phyloP scores from a whole-genome alignment of 345 rosid species.

The Hypericum perforatum region DNA sequence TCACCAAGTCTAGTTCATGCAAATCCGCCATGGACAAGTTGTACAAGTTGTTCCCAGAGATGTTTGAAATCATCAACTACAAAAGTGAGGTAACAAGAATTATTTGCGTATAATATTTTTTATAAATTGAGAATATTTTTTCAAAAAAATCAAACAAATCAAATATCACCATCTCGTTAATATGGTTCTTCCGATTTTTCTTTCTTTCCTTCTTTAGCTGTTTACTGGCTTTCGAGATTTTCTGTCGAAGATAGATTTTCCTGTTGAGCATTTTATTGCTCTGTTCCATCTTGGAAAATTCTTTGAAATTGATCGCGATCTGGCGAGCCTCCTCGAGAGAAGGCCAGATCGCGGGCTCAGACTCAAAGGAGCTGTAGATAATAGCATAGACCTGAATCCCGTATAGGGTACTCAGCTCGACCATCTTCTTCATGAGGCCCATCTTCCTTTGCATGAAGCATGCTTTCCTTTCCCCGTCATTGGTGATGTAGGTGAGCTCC shows the following conservation, averaged over 20 bases:
- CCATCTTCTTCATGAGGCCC: conserved; percentile 16
- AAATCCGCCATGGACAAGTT: background rate
- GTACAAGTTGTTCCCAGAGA: background rate
- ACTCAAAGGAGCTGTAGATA: conserved; percentile 3
- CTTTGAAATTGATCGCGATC: conserved; percentile 12
- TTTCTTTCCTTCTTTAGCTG: background rate
- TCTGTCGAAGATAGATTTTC: conserved; percentile 21
- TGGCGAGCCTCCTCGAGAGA: conserved; percentile 4
- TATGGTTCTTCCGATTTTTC: background rate
- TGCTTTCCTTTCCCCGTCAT: conserved; percentile 13
- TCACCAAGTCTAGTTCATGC: background rate
- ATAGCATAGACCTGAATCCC: conserved; percentile 13
- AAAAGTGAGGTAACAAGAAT: too few species aligned
- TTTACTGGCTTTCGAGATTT: conserved; percentile 20
- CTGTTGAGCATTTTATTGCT: conserved; percentile 41
- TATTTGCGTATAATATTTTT: too few species aligned
- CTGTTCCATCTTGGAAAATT: conserved; percentile 33
- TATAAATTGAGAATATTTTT: too few species aligned
- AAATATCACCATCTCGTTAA: background rate
- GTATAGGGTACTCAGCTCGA: conserved; percentile 15
- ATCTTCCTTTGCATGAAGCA: conserved; percentile 15
- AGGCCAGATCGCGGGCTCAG: conserved; percentile 15
- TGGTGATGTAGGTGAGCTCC: conserved; percentile 11
- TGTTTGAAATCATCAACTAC: background rate
- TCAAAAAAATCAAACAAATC: too few species aligned